Conservation (phyloP, 371 early-diverging fungal species). For the Rhizopus sp. region DNA sequence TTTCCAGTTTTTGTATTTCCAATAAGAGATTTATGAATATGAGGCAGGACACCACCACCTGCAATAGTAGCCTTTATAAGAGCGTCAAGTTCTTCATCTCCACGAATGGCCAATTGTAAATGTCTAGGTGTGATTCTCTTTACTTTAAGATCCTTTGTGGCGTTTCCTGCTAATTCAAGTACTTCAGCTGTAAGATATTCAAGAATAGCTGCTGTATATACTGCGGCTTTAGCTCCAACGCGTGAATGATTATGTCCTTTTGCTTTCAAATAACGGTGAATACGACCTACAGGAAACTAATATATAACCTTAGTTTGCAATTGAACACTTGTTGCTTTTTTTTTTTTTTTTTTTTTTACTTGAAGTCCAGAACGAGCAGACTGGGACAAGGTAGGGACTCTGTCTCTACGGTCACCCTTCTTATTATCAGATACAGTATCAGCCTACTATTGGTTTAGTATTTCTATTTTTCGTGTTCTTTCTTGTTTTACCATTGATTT, state of each 20-base stretch:
- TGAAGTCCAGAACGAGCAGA: conserved; percentile 70
- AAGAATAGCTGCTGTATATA: conserved; percentile 88
- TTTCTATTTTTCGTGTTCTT: neutral
- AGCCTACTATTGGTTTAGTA: conserved; percentile 27
- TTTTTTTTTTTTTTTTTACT: no score
- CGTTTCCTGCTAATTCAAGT: conserved; percentile 90
- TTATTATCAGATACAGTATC: conserved; percentile 41
- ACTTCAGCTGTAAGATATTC: conserved; percentile 93
- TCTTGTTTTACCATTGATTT: neutral
- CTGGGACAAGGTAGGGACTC: conserved; percentile 59
- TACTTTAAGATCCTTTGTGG: conserved; percentile 86
- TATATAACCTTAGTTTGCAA: neutral
- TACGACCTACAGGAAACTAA: conserved; percentile 87
- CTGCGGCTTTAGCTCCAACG: conserved; percentile 90
- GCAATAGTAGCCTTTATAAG: conserved; percentile 91
- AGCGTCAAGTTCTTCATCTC: conserved; percentile 89
- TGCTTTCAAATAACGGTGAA: conserved; percentile 86
- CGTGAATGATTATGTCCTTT: conserved; percentile 77
- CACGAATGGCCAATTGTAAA: conserved; percentile 88
- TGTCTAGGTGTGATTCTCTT: conserved; percentile 91
- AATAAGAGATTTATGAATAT: conserved; percentile 75
- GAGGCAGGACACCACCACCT: conserved; percentile 84
- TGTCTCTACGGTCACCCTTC: conserved; percentile 46
- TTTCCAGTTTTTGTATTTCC: conserved; percentile 61
- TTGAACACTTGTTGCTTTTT: neutral